Evolutionary conservation across 805 yeast genomes (phyloP), one percentile per base, ranked within the genome.

Genomic region (Ogataea nonfermentans): DNA sequence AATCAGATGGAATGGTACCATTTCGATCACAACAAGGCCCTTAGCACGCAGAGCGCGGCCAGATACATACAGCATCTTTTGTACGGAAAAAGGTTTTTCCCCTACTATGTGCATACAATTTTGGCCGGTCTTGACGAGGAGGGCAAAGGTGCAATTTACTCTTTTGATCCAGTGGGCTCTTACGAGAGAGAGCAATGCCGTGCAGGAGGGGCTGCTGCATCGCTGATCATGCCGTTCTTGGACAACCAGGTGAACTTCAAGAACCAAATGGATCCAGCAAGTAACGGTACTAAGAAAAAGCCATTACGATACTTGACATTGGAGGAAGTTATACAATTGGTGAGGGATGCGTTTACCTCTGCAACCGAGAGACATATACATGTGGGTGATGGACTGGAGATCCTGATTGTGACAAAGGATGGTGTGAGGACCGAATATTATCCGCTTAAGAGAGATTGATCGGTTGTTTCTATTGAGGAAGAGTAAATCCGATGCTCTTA

Each of bases 341-440:
- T 93, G 26, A 82, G 80, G 62, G 99, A 93, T 66, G 95, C 99
- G 5, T 93, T 93, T 61, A 73, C 88, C 15, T 88, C 96, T 7
- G 99, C 96, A 14, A 91, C 98, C 13, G 99, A 93, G 68, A 84
- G 99, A 74, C 98, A 93, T 66, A 93, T 93, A 53, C 95, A 90
- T 53, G 98, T 93, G 37, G 99, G 99, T 70, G 99, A 93, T 70
- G 95, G 93, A 5, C 74, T 93, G 48, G 96, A 93, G 65, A 82
- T 93, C 34, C 70, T 84, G 49, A 85, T 93, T 53, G 90, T 91
- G 43, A 88, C 97, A 10, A 90, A 89, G 61, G 96, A 89, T 16
- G 99, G 99, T 36, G 86, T 88, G 34, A 76, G 82, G 67, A 80
- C 76, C 29, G 95, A 87, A 62, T 83, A 78, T 65, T 84, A 68